Base-by-base conservation (phyloP, 2,329 filamentous ascomycete species). In the Cercospora sp. region DNA sequence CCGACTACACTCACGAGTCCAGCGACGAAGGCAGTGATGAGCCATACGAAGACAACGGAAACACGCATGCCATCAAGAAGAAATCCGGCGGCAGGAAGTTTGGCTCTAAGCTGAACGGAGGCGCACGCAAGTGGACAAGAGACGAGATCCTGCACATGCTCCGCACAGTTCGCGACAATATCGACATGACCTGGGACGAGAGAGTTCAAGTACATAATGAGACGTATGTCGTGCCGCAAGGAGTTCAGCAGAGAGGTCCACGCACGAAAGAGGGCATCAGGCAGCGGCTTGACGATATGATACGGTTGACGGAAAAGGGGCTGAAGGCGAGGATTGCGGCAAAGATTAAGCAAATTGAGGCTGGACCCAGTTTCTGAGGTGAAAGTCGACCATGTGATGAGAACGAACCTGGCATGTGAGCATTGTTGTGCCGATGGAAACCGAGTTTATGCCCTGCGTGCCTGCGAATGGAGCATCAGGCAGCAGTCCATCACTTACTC, bases 321-420 rank as follows among this genome's bases (percentile, higher is more conserved):
- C 18, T 67, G 51, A 33, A 63, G 26, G 60, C 4, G 26, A 31
- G 65, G 18, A n/a, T 67, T 13, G 53, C 28, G 8, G 53, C 33
- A 18, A 67, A 67, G 36, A 61, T 66, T 13, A 20, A 20, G 23
- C 55, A 65, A 16, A 30, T 65, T 7, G 55, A 65, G 55, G 55
- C 55, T 23, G 28, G 20, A 20, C 30, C n/a, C 13, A 55, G 3
- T 30, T 23, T 28, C 20, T 30, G 23, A 55, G 48, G 20, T 55
- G 48, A 26, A 55, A 2, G 3, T 9, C 6, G 48, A 8, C 20
- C 13, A 13, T 16, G 12, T n/a, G 23, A 55, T 16, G 48, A 28
- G 13, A 9, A 13, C 2, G 23, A 8, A 28, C 4, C 0, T 13
- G 20, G 48, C 48, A 55, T 55, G 12, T 16, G 48, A 55, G 23